Evolutionary conservation across 169 alveolate genomes (phyloP).

Genomic region (Plasmodium berghei): DNA sequence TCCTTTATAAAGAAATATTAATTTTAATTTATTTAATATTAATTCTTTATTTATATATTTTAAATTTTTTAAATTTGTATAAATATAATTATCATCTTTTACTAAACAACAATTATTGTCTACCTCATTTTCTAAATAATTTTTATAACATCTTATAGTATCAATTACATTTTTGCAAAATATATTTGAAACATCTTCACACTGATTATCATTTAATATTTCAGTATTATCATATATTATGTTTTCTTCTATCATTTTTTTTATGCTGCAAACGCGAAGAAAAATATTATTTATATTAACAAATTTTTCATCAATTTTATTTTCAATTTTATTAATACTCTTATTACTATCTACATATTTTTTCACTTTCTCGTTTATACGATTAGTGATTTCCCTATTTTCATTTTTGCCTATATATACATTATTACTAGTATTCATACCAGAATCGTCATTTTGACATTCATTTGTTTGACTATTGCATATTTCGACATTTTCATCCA

Average conservation of each 20-base stretch:
- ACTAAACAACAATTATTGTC: conserved; percentile 21
- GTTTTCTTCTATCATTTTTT: neutral
- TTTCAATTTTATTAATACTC: neutral
- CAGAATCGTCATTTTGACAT: too few species aligned
- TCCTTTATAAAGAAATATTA: conserved; percentile 18
- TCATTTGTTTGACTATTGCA: too few species aligned
- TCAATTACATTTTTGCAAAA: neutral
- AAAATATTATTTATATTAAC: neutral
- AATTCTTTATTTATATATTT: conserved; percentile 8
- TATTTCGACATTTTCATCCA: neutral
- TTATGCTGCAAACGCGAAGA: conserved; percentile 5
- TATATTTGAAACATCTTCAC: neutral
- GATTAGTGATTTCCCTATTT: neutral
- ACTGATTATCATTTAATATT: neutral
- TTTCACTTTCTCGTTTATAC: neutral
- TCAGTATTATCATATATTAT: neutral
- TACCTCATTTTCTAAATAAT: neutral
- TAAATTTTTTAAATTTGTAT: conserved; percentile 18
- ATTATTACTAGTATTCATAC: too few species aligned
- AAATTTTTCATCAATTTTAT: neutral
- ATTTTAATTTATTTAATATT: conserved; percentile 12
- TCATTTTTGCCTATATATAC: neutral
- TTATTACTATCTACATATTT: neutral
- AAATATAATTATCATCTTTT: conserved; percentile 19
- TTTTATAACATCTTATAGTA: conserved; percentile 1